Percentiles rank a stretch among this genome's conserved stretches.
Evolutionary conservation across 805 yeast species (phyloP).

Genomic region (Candida corydali): DNA sequence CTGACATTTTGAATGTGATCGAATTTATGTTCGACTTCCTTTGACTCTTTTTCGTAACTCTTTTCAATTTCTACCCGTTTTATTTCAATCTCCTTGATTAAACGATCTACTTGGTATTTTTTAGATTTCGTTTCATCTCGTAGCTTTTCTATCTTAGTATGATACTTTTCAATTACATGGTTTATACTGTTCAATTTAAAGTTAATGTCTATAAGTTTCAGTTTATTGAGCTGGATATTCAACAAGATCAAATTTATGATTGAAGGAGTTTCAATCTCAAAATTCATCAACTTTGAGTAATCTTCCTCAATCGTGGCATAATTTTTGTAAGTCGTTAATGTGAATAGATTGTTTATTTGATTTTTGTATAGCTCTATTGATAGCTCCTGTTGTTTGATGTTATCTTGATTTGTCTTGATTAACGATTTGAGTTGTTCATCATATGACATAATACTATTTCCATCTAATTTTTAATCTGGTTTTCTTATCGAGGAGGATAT

Average conservation of each 20-base stretch:
- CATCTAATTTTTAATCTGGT: too few relatives aligned
- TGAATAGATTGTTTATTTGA: neutral
- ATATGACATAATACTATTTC: too few relatives aligned
- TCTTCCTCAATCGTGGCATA: neutral
- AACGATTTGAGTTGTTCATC: too few relatives aligned
- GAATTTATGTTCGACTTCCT: neutral
- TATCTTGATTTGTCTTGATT: too few relatives aligned
- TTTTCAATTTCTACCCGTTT: neutral
- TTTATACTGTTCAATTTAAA: slow-evolving; percentile 13
- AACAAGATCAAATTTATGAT: slow-evolving; percentile 18
- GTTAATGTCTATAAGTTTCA: slow-evolving; percentile 17
- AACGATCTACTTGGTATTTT: neutral
- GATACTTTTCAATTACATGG: slow-evolving; percentile 4
- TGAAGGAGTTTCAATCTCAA: slow-evolving; percentile 14
- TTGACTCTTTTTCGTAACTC: neutral
- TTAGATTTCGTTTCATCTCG: neutral
- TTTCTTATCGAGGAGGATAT: too few relatives aligned
- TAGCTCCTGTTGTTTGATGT: too few relatives aligned
- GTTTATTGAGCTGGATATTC: slow-evolving; percentile 27
- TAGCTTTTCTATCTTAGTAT: slow-evolving; percentile 6
- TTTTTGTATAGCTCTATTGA: neutral
- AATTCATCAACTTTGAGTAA: slow-evolving; percentile 3
- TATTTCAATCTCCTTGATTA: neutral
- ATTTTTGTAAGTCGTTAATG: neutral
- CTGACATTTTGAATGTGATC: neutral